A percentile compares a stretch with the other conserved stretches of the same genome.
These are phyloP conservation scores for Bipolaris victoriae DNA, from an alignment of 2,329 filamentous ascomycete species.

Conservation along the genomic window DNA sequence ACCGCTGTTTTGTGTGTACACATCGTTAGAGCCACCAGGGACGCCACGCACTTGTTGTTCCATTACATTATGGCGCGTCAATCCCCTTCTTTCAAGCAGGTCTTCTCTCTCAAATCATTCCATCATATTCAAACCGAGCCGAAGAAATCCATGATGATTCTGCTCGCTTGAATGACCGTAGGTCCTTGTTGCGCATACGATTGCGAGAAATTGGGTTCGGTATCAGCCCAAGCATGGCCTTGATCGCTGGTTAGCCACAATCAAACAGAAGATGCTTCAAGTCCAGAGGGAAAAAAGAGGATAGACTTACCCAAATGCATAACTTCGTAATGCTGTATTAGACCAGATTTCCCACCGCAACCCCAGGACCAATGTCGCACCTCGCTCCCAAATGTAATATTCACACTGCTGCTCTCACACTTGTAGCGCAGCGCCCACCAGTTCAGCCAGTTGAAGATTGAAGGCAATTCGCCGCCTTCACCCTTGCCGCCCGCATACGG, in stretches of 20 bases:
- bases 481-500: conserved; percentile 54
- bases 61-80: not conserved
- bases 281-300: not conserved
- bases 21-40: too few species aligned
- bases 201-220: conserved; percentile 55
- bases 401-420: conserved; percentile 29
- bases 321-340: conserved; percentile 55
- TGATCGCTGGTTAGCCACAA: conserved; percentile 8
- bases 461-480: conserved; percentile 53
- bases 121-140: conserved; percentile 22
- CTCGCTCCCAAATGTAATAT: conserved; percentile 38
- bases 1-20: too few species aligned
- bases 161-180: conserved; percentile 53
- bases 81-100: not conserved
- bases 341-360: conserved; percentile 46
- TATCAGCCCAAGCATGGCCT: conserved; percentile 56
- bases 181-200: conserved; percentile 48
- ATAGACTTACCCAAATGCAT: conserved; percentile 50
- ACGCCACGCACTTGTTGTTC: too few species aligned
- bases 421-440: conserved; percentile 53
- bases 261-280: not conserved
- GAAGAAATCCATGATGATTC: conserved; percentile 56
- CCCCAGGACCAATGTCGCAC: conserved; percentile 55
- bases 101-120: too few species aligned
- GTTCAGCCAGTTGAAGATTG: conserved; percentile 52